phyloP scores from a whole-genome alignment of 306 rosid genomes.

The Alnus glutinosa region DNA sequence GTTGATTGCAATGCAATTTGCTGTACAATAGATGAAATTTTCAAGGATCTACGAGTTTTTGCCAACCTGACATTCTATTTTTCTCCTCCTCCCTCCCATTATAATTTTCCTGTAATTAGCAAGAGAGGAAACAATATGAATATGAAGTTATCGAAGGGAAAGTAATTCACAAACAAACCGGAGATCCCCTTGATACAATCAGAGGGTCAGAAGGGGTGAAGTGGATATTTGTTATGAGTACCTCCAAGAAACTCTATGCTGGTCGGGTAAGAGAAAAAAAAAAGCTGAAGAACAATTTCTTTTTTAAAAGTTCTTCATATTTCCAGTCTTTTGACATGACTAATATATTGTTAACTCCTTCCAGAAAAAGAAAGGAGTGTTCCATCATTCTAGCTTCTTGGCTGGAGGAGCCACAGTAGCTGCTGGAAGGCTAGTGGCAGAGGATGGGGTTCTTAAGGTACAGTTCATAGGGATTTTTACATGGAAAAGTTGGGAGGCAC shows the following conservation, averaged over 20 bases:
- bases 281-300: conserved; percentile 8
- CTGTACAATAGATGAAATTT: conserved; percentile 11
- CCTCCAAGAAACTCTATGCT: conserved; percentile 82
- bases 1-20: conserved; percentile 10
- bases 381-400: conserved; percentile 92
- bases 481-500: background rate
- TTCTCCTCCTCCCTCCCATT: background rate
- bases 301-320: background rate
- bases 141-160: conserved; percentile 57
- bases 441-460: conserved; percentile 79
- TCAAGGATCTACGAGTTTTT: conserved; percentile 1
- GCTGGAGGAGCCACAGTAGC: conserved; percentile 92
- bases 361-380: conserved; percentile 82
- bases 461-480: conserved; percentile 1
- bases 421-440: conserved; percentile 83
- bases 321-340: background rate
- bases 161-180: conserved; percentile 57
- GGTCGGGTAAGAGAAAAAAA: conserved; percentile 66
- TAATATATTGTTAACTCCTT: conserved; percentile 20
- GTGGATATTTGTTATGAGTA: conserved; percentile 95
- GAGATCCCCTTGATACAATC: conserved; percentile 60
- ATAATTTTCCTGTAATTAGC: conserved; percentile 43
- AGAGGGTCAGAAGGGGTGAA: conserved; percentile 46
- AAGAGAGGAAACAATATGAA: conserved; percentile 76
- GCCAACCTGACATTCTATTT: conserved; percentile 27